Conservation (phyloP, 345 rosid genomes). For the Pistacia vera region DNA sequence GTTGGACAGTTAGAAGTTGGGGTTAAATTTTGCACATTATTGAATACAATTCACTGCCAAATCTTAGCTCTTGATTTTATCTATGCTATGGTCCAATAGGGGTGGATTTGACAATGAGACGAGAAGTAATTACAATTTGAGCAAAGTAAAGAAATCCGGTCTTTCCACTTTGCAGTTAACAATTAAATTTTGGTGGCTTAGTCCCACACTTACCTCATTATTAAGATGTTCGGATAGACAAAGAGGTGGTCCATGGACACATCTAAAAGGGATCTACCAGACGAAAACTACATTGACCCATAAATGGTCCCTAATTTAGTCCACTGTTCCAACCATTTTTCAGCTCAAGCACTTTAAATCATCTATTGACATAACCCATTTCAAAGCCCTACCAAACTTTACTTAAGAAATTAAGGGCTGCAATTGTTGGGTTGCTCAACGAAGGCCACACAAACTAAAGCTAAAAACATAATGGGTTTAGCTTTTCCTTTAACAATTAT, state of each 20-base stretch:
- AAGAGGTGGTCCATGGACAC: not conserved
- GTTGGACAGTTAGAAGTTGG: not conserved
- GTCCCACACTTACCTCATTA: not conserved
- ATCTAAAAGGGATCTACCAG: not conserved
- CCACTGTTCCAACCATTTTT: not conserved
- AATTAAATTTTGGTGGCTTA: not conserved
- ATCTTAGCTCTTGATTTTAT: not conserved
- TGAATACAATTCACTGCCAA: not conserved
- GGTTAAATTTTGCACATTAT: not conserved
- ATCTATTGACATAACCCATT: not conserved
- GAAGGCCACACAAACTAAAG: not conserved
- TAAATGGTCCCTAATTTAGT: not conserved
- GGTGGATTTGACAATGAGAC: not conserved
- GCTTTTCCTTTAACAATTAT: not conserved
- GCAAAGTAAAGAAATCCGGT: not conserved
- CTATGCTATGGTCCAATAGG: not conserved
- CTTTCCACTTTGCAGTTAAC: not conserved
- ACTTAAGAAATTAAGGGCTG: not conserved
- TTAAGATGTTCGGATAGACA: too few species aligned
- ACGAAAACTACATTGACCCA: not conserved
- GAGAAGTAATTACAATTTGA: not conserved
- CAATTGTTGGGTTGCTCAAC: constrained; percentile 6
- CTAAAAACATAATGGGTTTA: not conserved
- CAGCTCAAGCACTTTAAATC: not conserved
- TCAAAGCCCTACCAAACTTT: not conserved